Percentiles rank a stretch among this genome's conserved stretches.
Conservation (phyloP, 1,284 basidiomycete species). For the Filobasidium uniguttulatum region DNA sequence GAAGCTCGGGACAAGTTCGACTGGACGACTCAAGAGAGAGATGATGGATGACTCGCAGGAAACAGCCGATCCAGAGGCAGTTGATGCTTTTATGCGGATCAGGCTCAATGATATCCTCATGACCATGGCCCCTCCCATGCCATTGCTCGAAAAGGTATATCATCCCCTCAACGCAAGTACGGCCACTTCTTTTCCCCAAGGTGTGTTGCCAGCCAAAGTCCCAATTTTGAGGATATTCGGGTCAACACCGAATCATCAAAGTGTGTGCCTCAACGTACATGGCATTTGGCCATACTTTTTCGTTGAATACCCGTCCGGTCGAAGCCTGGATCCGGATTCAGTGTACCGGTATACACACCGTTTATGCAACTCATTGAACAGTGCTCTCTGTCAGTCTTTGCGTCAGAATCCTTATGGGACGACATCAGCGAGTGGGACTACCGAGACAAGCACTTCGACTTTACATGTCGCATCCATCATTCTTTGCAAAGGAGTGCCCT, state of each 20-base stretch:
- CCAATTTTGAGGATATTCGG: constrained; percentile 83
- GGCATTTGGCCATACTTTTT: constrained; percentile 50
- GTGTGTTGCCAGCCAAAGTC: constrained; percentile 43
- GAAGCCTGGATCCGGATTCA: constrained; percentile 32
- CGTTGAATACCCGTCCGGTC: constrained; percentile 37
- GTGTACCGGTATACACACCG: constrained; percentile 34
- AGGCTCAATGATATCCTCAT: constrained; percentile 11
- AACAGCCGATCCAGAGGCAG: constrained; percentile 1
- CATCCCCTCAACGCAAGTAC: constrained; percentile 42
- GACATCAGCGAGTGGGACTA: constrained; percentile 25
- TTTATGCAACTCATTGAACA: constrained; percentile 33
- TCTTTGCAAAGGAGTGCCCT: constrained; percentile 84
- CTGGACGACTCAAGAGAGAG: too few species aligned
- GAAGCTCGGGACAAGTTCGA: too few species aligned
- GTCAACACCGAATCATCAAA: constrained; percentile 58
- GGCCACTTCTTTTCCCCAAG: constrained; percentile 33
- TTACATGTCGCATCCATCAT: constrained; percentile 50
- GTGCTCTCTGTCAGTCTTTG: constrained; percentile 33
- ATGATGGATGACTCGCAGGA: neutral
- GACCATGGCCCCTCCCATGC: constrained; percentile 24
- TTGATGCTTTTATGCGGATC: constrained; percentile 9
- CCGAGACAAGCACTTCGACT: constrained; percentile 32
- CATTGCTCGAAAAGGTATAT: constrained; percentile 31
- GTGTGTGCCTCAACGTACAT: constrained; percentile 78
- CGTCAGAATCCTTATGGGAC: constrained; percentile 28